A percentile compares a stretch with the other conserved stretches of the same genome.
These are phyloP conservation scores for Delonix regia DNA, from an alignment of 306 rosid genomes.

Conservation along the genomic window DNA sequence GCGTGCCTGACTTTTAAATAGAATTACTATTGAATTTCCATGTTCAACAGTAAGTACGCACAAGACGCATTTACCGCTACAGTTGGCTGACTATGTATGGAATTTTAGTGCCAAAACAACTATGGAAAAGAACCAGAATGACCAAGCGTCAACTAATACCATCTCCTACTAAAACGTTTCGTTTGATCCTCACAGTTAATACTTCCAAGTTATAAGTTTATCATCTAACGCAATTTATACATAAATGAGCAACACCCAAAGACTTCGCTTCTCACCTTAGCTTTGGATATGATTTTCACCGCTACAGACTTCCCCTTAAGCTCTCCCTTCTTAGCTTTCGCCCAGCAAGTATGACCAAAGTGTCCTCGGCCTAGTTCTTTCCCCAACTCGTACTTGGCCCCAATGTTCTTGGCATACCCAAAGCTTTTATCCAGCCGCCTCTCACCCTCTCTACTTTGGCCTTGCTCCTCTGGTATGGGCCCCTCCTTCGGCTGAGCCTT, in stretches of 20 bases:
- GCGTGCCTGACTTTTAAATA: background rate
- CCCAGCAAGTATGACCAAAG: constrained; percentile 91
- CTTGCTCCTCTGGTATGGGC: constrained; percentile 86
- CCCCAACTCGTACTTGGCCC: constrained; percentile 81
- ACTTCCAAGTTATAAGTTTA: background rate
- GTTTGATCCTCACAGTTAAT: constrained; percentile 16
- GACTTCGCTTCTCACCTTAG: constrained; percentile 61
- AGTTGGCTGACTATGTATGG: background rate
- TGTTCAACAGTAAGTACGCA: constrained; percentile 1
- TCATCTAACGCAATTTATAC: background rate
- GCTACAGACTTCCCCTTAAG: constrained; percentile 86
- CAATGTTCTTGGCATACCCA: constrained; percentile 79
- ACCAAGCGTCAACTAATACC: constrained; percentile 25
- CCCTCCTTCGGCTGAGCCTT: constrained; percentile 65
- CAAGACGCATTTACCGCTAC: background rate
- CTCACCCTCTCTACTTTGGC: constrained; percentile 55
- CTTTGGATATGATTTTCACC: constrained; percentile 90
- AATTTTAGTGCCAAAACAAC: too few relatives aligned
- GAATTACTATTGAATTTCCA: background rate
- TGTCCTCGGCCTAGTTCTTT: constrained; percentile 95
- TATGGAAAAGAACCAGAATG: constrained; percentile 25
- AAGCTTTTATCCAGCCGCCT: constrained; percentile 78
- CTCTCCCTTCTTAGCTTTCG: constrained; percentile 84
- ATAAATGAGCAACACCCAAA: background rate
- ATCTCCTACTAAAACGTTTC: constrained; percentile 17